Evolutionary conservation across 495 filamentous ascomycete species (phyloP), one percentile per base, ranked within the genome.

Genomic region (Neohortaea acidophila): DNA sequence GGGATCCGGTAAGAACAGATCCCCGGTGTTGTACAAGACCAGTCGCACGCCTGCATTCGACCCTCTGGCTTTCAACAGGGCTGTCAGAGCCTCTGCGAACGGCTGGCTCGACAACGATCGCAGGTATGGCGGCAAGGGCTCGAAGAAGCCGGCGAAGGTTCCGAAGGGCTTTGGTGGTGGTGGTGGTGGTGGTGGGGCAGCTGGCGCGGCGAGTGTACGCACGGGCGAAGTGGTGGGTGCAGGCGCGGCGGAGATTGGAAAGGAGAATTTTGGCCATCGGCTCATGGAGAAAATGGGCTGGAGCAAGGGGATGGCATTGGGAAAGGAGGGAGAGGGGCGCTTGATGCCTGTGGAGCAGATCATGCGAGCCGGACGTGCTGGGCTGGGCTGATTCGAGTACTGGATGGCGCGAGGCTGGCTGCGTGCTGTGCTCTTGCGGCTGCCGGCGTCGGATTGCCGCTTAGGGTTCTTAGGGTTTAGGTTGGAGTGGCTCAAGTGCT

Each of bases 271-370:
- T 48, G 89, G 89, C 15, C 69, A 83, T 29, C 75, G 73, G 2
- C 84, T 99, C 79, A 55, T 99, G 37, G 85, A 94, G 58, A 96
- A 87, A 61, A 96, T 96, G 89, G 89, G 89, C 13, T 99, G 91
- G 83, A 79, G 68, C 43, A 76, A 70, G 31, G 89, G 89, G 3
- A 96, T 77, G 57, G 79, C 77, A 5, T 65, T 99, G n/a, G 89
- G 89, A 28, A 49, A 66, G 8, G 76, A 89, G 42, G 89, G 89
- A 55, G 81, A 89, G 56, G 89, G 91, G 23, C 87, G 92, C 35
- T 54, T 89, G 43, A 68, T 79, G 45, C 91, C 91, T 1, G 77
- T 99, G 26, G 66, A 69, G n/a, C 84, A 91, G 41, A 73, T 91
- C 37, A 75, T 96, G 28, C 92, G 89, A 66, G 82, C 75, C 31